These are phyloP conservation scores for Solanum aculeatissimum DNA, from an alignment of 305 asterid species.

Conservation along the genomic window DNA sequence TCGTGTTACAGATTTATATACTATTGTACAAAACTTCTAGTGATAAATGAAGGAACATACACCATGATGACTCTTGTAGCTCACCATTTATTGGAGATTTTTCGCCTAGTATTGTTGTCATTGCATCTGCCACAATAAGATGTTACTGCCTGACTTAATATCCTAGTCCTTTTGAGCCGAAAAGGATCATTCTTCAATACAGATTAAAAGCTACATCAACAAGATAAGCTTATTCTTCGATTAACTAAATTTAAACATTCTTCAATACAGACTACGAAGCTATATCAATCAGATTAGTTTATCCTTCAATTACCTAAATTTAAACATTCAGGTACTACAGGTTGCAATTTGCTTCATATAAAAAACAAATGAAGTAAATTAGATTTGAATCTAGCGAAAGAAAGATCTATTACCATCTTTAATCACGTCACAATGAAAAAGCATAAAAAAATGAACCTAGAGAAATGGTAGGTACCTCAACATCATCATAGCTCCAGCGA, in stretches of 20 bases:
- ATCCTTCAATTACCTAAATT: not conserved
- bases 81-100: not conserved
- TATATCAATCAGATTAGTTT: not conserved
- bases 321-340: not conserved
- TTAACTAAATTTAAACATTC: not conserved
- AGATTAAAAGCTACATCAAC: not conserved
- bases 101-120: not conserved
- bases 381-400: not conserved
- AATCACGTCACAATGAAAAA: not conserved
- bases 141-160: rapidly evolving
- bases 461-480: constrained; percentile 27
- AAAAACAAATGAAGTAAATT: not conserved
- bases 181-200: no score
- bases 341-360: no score
- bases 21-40: not conserved
- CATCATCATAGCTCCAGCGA: constrained; percentile 71
- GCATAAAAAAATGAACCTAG: not conserved
- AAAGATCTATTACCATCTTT: not conserved
- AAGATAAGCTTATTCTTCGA: not conserved
- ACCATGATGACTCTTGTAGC: not conserved
- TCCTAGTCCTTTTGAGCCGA: not conserved
- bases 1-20: not conserved
- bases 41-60: not conserved
- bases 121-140: not conserved
- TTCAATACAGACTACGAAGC: not conserved